Percentiles rank a stretch among this genome's conserved stretches.
Conservation (phyloP, 2,329 filamentous ascomycete genomes). For the Ceratocystis papillata region DNA sequence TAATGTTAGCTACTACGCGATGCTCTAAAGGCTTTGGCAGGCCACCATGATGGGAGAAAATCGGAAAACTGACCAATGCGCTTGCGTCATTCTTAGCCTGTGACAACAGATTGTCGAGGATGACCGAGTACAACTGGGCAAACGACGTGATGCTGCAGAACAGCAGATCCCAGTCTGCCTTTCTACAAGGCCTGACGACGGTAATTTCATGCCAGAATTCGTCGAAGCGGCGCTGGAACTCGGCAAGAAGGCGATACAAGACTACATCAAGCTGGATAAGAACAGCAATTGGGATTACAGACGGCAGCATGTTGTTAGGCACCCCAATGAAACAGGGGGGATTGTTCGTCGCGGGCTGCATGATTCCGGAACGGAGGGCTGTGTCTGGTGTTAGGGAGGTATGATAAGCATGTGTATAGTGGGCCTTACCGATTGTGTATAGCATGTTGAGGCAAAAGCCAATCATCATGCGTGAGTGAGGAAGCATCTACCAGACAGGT, state of each 20-base stretch:
- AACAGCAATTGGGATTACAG: neutral
- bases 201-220: slow-evolving; percentile 1
- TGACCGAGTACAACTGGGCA: slow-evolving; percentile 4
- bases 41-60: too few species aligned
- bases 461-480: neutral
- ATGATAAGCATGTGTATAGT: neutral
- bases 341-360: neutral
- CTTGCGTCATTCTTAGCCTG: neutral
- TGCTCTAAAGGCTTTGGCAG: neutral
- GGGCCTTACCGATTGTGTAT: slow-evolving; percentile 2
- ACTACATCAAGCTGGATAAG: slow-evolving; percentile 8
- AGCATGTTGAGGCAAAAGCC: neutral
- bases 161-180: slow-evolving; percentile 9
- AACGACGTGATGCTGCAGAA: slow-evolving; percentile 15
- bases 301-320: neutral
- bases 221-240: slow-evolving; percentile 20
- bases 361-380: slow-evolving; percentile 1
- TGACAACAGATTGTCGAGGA: neutral
- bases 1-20: neutral
- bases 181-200: neutral
- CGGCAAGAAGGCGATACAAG: slow-evolving; percentile 4
- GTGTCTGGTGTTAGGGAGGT: neutral
- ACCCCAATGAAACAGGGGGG: neutral
- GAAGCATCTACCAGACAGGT: neutral
- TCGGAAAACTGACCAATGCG: neutral